Base-by-base conservation (phyloP, 2,329 filamentous ascomycete genomes). In the Pseudogymnoascus sp. region DNA sequence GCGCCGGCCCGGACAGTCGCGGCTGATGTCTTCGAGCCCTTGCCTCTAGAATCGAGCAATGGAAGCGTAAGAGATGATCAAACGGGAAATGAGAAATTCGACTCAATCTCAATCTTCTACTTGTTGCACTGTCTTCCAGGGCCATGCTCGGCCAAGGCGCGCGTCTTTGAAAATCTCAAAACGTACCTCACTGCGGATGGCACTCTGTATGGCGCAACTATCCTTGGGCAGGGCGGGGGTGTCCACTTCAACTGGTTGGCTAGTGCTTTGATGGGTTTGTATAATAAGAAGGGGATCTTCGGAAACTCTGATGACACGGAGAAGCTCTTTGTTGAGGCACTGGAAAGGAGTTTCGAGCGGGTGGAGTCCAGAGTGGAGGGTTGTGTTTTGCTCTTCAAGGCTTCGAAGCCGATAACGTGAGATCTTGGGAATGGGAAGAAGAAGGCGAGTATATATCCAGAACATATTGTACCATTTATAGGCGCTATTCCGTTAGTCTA, bases 21-120 rank as follows among this genome's bases (percentile, higher is more conserved):
- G 31, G 76, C 74, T 4, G 74, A 79, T 63, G 70, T 74, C 31
- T 72, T 70, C 5, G 63, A 71, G 35, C 70, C 73, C 2, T 66
- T 74, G 24, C 63, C 62, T 3, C 62, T 74, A 21, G 44, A 40
- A 36, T 35, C 60, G 21, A 33, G 47, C 17, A 61, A 63, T 29
- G 64, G 44, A 54, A 54, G n/a, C 8, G 11, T 31, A 31, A n/a
- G 44, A 24, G 44, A 50, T 4, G 24, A 31, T 8, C 13, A n/a
- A 17, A 54, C 26, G n/a, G 26, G n/a, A 8, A 31, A 65, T 39
- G 66, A 63, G 1, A 66, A 65, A 50, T 80, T 76, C 64, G 73
- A 77, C 64, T 76, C 75, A 0, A 74, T 81, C 59, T 74, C 74
- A 11, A 70, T 77, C 67, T 77, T 76, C 65, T 78, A 75, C 64